A percentile compares a stretch with the other conserved stretches of the same genome.
Conservation (phyloP, 2,329 filamentous ascomycete species). For the Alternaria conjuncta region DNA sequence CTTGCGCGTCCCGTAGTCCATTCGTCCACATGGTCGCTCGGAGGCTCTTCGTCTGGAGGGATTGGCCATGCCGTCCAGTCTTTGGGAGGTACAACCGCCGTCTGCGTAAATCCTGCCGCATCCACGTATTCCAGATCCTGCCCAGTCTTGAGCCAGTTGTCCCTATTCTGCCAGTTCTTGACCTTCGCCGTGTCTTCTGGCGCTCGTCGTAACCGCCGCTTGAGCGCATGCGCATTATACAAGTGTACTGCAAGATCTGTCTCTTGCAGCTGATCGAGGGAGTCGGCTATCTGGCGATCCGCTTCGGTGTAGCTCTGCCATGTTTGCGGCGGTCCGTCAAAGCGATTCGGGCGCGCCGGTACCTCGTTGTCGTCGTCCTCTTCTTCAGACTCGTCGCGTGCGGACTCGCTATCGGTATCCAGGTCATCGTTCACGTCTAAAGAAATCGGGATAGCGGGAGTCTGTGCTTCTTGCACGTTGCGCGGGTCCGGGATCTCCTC, state of each 20-base stretch:
- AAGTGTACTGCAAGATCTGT: constrained; percentile 77
- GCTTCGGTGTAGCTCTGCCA: constrained; percentile 69
- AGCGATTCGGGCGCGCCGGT: constrained; percentile 67
- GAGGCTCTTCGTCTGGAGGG: constrained; percentile 48
- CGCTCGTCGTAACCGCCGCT: constrained; percentile 52
- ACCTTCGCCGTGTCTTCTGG: constrained; percentile 17
- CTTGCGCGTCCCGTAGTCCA: constrained; percentile 59
- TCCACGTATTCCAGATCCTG: constrained; percentile 37
- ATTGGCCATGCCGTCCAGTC: constrained; percentile 89
- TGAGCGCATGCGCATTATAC: constrained; percentile 77
- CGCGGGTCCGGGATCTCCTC: background rate
- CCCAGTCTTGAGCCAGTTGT: constrained; percentile 47
- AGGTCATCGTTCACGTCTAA: constrained; percentile 18
- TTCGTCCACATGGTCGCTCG: constrained; percentile 55
- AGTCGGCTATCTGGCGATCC: constrained; percentile 68
- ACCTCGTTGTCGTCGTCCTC: constrained; percentile 9
- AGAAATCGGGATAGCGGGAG: background rate
- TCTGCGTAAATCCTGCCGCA: constrained; percentile 33
- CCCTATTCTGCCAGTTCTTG: constrained; percentile 50
- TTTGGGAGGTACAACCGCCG: constrained; percentile 56
- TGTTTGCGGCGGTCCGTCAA: constrained; percentile 68
- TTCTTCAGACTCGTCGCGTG: constrained; percentile 7
- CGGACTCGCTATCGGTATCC: constrained; percentile 25
- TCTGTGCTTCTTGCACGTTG: constrained; percentile 21
- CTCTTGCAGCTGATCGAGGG: constrained; percentile 68